Percentiles rank a stretch among this genome's conserved stretches.
These are phyloP conservation scores for Fraxinus dipetala DNA, from an alignment of 305 asterid genomes.

Conservation along the genomic window DNA sequence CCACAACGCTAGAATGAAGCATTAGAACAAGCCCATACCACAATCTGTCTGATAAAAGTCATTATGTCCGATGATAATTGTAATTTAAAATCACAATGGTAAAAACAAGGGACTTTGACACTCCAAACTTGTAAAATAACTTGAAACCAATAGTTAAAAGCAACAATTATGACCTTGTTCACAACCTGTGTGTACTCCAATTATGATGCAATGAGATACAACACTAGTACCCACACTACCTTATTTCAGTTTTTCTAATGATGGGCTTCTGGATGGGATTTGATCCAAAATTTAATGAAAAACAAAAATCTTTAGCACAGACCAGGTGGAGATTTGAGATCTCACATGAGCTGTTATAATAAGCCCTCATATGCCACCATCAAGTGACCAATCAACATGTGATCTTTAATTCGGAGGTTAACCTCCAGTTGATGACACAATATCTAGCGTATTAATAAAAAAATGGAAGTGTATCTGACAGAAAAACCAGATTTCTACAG, in stretches of 20 bases:
- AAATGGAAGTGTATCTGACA: not conserved
- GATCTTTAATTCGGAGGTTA: not conserved
- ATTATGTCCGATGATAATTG: not conserved
- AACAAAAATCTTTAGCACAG: not conserved
- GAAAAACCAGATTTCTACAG: slow-evolving; percentile 9
- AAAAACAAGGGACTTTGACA: not conserved
- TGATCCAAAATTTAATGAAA: not conserved
- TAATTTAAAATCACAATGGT: not conserved
- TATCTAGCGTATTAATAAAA: not conserved
- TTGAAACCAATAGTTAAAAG: not conserved
- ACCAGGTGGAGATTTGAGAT: not conserved
- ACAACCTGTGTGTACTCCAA: not conserved
- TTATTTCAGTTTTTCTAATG: not conserved
- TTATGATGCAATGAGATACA: not conserved
- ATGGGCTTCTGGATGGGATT: not conserved
- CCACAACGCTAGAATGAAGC: not conserved
- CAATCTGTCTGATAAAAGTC: not conserved
- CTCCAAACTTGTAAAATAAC: not conserved
- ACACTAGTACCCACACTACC: not conserved
- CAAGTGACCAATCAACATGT: not conserved
- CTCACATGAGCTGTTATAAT: not conserved
- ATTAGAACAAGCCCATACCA: slow-evolving; percentile 2
- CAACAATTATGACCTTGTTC: not conserved
- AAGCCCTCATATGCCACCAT: not conserved
- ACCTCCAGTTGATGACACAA: not conserved